Percentiles rank a stretch among this genome's conserved stretches.
Conservation (phyloP, 1,284 basidiomycete species). For the Phenoliferia sp. region DNA sequence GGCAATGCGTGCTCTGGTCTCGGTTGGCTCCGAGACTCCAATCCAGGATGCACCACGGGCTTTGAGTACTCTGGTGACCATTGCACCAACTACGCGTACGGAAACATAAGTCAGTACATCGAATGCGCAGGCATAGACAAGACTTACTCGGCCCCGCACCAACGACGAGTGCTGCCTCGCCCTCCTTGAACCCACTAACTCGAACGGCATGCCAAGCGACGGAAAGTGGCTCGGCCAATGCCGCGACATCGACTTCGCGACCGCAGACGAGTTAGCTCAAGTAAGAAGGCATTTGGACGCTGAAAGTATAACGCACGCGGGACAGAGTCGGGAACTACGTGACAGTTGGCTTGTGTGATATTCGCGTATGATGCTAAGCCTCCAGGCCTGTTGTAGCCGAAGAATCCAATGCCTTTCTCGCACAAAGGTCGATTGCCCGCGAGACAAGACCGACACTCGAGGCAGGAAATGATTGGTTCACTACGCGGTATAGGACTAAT, state of each 20-base stretch:
- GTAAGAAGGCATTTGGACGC: no score
- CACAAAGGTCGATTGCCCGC: conserved; percentile 32
- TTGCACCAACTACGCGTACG: conserved; percentile 35
- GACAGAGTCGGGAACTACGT: conserved; percentile 36
- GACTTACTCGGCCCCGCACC: conserved; percentile 38
- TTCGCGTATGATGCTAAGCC: conserved; percentile 39
- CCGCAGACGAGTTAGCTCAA: background rate
- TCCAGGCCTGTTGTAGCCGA: conserved; percentile 30
- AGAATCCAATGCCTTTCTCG: conserved; percentile 27
- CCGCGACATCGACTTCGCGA: conserved; percentile 35
- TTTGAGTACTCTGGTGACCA: conserved; percentile 33
- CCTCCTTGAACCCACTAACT: conserved; percentile 34
- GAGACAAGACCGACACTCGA: conserved; percentile 5
- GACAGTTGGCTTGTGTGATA: conserved; percentile 34
- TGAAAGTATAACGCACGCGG: conserved; percentile 33
- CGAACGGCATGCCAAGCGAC: conserved; percentile 43
- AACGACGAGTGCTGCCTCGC: conserved; percentile 39
- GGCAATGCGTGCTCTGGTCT: conserved; percentile 35
- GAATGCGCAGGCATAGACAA: background rate
- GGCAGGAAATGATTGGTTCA: conserved; percentile 39
- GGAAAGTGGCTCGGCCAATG: conserved; percentile 41
- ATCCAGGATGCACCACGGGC: conserved; percentile 32
- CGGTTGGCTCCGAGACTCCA: conserved; percentile 39
- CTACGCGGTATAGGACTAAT: conserved; percentile 19
- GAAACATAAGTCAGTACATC: background rate